A percentile compares a stretch with the other conserved stretches of the same genome.
Evolutionary conservation across 495 filamentous ascomycete genomes (phyloP).

Genomic region (Bathelium albidoporum): DNA sequence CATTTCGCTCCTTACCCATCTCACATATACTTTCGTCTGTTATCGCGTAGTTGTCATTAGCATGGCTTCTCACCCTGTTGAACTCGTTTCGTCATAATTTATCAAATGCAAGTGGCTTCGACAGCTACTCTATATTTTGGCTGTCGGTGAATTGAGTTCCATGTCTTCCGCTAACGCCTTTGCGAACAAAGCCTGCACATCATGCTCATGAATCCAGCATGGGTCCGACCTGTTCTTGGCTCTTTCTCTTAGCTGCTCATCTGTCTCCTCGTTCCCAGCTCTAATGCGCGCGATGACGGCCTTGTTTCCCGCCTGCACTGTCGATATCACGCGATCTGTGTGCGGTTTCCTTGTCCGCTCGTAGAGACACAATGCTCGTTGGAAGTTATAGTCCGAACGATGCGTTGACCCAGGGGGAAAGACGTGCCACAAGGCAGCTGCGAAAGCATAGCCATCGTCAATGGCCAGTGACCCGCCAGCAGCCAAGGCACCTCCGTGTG

Average conservation of each 20-base stretch:
- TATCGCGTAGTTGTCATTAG: not conserved
- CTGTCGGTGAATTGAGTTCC: not conserved
- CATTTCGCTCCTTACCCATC: not conserved
- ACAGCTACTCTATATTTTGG: not conserved
- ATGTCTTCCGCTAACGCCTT: not conserved
- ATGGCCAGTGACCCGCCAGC: slow-evolving; percentile 43
- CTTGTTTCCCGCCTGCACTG: slow-evolving; percentile 33
- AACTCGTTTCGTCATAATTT: not conserved
- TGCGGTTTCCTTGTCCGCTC: slow-evolving; percentile 35
- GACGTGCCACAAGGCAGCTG: slow-evolving; percentile 13
- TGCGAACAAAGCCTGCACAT: slow-evolving; percentile 35
- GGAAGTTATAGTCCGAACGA: slow-evolving; percentile 14
- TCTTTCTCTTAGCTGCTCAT: slow-evolving; percentile 31
- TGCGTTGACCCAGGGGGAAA: slow-evolving; percentile 10
- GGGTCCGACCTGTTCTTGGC: slow-evolving; percentile 32
- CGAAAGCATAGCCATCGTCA: slow-evolving; percentile 33
- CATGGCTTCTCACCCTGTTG: not conserved
- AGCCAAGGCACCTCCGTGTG: slow-evolving; percentile 42
- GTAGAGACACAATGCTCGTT: slow-evolving; percentile 32
- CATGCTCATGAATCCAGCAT: slow-evolving; percentile 40
- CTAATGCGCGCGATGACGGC: slow-evolving; percentile 19
- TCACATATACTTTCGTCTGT: not conserved
- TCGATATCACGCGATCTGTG: slow-evolving; percentile 31
- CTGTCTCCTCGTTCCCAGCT: slow-evolving; percentile 26
- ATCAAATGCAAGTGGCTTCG: not conserved